Evolutionary conservation across 495 filamentous ascomycete genomes (phyloP).

Genomic region (Neurospora sp.): DNA sequence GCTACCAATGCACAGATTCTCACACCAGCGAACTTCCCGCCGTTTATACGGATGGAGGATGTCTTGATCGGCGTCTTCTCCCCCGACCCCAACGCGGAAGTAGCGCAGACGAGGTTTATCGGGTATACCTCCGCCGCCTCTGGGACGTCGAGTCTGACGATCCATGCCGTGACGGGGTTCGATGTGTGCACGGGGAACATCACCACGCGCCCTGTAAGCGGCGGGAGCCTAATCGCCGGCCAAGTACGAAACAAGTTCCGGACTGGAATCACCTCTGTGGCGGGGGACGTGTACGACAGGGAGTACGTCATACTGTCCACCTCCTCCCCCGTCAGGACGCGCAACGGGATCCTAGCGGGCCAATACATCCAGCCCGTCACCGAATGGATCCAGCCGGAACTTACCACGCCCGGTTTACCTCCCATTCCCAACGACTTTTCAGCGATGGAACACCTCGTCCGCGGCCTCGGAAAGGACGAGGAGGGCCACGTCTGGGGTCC

Average conservation of each 20-base stretch:
- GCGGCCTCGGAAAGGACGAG: constrained; percentile 9
- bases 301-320: constrained; percentile 16
- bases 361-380: constrained; percentile 29
- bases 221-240: constrained; percentile 3
- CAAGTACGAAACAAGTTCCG: constrained; percentile 3
- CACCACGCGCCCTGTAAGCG: constrained; percentile 17
- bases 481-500: constrained; percentile 11
- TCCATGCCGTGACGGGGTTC: constrained; percentile 26
- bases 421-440: constrained; percentile 11
- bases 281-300: constrained; percentile 24
- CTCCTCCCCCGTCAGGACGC: not conserved
- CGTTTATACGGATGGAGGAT: constrained; percentile 27
- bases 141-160: constrained; percentile 10
- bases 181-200: constrained; percentile 31
- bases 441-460: constrained; percentile 7
- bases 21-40: constrained; percentile 13
- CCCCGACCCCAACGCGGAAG: constrained; percentile 17
- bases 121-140: constrained; percentile 6
- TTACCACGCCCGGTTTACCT: constrained; percentile 2
- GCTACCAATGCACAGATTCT: constrained; percentile 27
- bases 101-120: constrained; percentile 20
- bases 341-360: constrained; percentile 25
- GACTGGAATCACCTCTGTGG: constrained; percentile 10
- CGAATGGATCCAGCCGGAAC: constrained; percentile 26
- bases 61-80: constrained; percentile 25